Conservation (phyloP, 192 early-diverging fungal genomes). For the Anaeromyces robustus region DNA sequence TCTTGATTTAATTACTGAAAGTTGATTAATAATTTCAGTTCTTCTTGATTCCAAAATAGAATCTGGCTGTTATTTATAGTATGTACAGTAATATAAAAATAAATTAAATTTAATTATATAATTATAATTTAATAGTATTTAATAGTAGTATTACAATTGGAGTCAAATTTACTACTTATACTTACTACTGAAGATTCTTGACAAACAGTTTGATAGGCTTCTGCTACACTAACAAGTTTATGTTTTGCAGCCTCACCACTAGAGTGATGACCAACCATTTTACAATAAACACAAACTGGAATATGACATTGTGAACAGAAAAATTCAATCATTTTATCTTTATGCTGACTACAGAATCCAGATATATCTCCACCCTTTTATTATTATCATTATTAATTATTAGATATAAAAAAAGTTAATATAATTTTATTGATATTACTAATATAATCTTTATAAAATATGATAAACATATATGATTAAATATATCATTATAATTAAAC, state of each 20-base stretch:
- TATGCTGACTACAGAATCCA: conserved; percentile 37
- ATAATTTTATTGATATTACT: no score
- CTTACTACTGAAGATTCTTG: conserved; percentile 29
- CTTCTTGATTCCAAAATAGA: conserved; percentile 23
- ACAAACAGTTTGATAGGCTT: conserved; percentile 32
- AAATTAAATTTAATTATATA: no score
- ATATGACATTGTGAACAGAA: conserved; percentile 47
- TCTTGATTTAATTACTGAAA: conserved; percentile 24
- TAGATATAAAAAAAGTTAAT: no score
- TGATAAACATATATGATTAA: no score
- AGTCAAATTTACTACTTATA: not conserved
- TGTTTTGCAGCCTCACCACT: conserved; percentile 38
- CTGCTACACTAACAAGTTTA: conserved; percentile 32
- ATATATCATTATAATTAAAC: no score
- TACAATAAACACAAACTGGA: conserved; percentile 44
- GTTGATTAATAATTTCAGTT: conserved; percentile 32
- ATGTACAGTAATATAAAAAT: no score
- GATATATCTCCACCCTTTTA: conserved; percentile 32
- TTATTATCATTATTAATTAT: no score
- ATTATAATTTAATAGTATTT: no score
- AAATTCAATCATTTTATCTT: conserved; percentile 37
- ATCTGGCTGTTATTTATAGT: conserved; percentile 13
- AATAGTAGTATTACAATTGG: not conserved
- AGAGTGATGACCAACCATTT: conserved; percentile 43
- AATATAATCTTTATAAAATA: no score